Evolutionary conservation across 257 asterid species (phyloP), one percentile per base, ranked within the genome.

Genomic region (Nicotiana otophora): DNA sequence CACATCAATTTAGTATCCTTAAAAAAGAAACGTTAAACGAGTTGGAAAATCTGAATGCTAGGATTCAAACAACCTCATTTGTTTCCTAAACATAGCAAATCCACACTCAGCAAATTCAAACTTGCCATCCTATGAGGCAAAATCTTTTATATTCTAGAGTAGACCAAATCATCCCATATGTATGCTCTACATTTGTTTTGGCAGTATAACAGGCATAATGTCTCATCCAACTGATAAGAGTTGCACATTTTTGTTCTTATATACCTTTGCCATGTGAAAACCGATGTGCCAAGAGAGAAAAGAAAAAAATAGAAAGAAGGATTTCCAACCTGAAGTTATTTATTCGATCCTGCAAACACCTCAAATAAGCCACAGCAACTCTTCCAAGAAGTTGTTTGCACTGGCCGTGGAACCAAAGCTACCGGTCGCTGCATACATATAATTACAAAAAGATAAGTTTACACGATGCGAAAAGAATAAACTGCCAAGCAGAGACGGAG

Each of bases 291-390:
- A 69, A 26, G 16, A 57, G 31, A 19, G 26, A 61, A 36, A 28
- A 83, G 20, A 39, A 8, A 16, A 20, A 70, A 70, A 5, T 62
- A 28, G 51, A 19, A 36, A 17, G 64, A 28, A 34, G 54, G 23
- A 55, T 65, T 82, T 83, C 68, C 39, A 51, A 86, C 89, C 89
- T 51, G 84, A 61, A 85, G 19, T 89, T 84, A 91, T 85, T 88
- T 86, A 84, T 83, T 88, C 31, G 91, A 90, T 68, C 92, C 92
- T 16, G 87, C 19, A 60, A 92, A 87, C 88, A 87, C 75, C 83
- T 91, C 97, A 84, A 91, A 90, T 53, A 92, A 87, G 75, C 95
- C 97, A 89, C 97, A 92, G 53, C 97, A 92, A 84, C 91, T 67
- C 90, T 90, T 92, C 95, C 95, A 92, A 3, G 95, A 89, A 65